Evolutionary conservation across 345 rosid genomes (phyloP).

Genomic region (Conringia planisiliqua): DNA sequence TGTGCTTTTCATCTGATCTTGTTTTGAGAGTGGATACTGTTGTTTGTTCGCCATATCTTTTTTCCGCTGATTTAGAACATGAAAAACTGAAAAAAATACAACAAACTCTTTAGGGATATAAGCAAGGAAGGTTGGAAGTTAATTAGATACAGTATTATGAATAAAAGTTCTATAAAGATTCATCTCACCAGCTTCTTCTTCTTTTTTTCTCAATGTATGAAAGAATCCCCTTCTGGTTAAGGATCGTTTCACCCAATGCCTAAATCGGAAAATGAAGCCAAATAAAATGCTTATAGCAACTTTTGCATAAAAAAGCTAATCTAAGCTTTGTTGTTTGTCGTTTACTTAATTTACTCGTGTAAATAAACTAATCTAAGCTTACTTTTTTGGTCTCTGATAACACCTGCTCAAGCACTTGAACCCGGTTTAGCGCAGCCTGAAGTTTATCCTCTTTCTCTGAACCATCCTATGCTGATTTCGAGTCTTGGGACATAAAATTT

Average conservation of each 20-base stretch:
- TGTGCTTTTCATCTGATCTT: no score
- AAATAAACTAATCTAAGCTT: no score
- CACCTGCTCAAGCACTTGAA: constrained; percentile 56
- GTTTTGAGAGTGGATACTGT: no score
- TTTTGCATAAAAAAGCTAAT: not conserved
- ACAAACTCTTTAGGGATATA: constrained; percentile 8
- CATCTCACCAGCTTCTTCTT: no score
- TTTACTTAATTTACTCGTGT: not conserved
- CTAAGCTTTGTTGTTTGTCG: not conserved
- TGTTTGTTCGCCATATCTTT: not conserved
- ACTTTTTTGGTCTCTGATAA: constrained; percentile 67
- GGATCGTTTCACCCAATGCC: constrained; percentile 50
- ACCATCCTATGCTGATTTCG: constrained; percentile 37
- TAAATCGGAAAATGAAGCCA: constrained; percentile 6
- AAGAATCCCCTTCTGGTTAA: constrained; percentile 41
- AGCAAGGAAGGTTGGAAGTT: not conserved
- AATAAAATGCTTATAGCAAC: not conserved
- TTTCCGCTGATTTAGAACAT: constrained; percentile 12
- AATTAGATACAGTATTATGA: no score
- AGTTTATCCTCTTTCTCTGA: no score
- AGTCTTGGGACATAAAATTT: constrained; percentile 36
- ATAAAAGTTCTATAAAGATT: no score
- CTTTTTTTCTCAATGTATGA: constrained; percentile 47
- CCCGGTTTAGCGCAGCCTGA: no score
- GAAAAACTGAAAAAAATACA: constrained; percentile 7